Base-by-base conservation (phyloP, 1,284 basidiomycete genomes). In the Boletus mariae region DNA sequence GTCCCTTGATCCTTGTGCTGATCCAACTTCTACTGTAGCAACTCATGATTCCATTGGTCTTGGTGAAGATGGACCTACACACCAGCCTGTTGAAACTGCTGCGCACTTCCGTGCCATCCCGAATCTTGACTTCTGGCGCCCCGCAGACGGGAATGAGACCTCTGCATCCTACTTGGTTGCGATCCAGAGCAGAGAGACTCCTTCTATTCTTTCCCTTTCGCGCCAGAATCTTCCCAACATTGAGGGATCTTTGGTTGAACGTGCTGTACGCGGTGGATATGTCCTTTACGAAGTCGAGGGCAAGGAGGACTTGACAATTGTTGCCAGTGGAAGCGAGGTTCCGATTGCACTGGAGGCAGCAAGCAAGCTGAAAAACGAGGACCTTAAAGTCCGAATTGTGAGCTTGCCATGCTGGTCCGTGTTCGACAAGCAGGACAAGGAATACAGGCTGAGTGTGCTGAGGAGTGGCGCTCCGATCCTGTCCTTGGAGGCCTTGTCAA, bases 61-160 rank as follows among this genome's bases (percentile, higher is more conserved):
- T 49, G 91, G 92, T 60, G 94, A 98, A 74, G 94, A 98, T 65
- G 95, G 95, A 45, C 94, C 95, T 50, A 98, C 95, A 48, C 94
- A 98, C 73, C 94, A 97, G 73, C 94, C 94, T 55, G 80, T 96
- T 56, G 94, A 97, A 77, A 92, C 90, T 38, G 90, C 83, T 57
- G 85, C 84, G 52, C 90, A 90, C 72, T 80, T 97, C 70, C 90
- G 94, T 62, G 89, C 94, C 25, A 84, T 85, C 56, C 95, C 94
- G 63, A 97, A 97, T 79, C 73, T 93, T 53, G 87, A 87, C 56
- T 90, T 94, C 79, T 93, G 91, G 91, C 85, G 91, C 56, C 92
- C 92, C 7, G 93, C 93, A 40, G 93, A 97, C 70, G 94, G 94
- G 44, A 95, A 96, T 71, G 94, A 96, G 79, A 92, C 90, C 35